phyloP scores from a whole-genome alignment of 140 eudicot genomes.

The Oenanthe javanica region DNA sequence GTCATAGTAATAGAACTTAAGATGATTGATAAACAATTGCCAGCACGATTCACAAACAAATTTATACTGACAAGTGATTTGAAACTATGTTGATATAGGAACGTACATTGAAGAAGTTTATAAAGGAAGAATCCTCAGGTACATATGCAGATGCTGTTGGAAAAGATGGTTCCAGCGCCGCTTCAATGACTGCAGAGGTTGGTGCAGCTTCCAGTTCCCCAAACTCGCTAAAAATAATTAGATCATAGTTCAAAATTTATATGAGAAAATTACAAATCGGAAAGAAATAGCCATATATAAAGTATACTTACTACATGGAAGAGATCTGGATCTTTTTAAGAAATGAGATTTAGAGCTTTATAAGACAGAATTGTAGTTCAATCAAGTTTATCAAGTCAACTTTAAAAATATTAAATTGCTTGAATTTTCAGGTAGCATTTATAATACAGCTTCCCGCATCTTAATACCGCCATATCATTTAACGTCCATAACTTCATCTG shows the following conservation, averaged over 20 bases:
- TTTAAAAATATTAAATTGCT: neutral
- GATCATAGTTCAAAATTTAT: neutral
- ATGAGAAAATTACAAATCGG: neutral
- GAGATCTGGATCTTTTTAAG: neutral
- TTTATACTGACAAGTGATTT: neutral
- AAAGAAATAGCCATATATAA: neutral
- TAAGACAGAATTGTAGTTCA: neutral
- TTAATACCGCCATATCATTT: neutral
- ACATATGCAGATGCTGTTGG: constrained; percentile 30
- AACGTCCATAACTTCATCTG: neutral
- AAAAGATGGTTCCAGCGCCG: constrained; percentile 54
- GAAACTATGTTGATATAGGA: neutral
- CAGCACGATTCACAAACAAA: neutral
- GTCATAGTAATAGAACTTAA: neutral
- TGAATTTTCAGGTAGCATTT: neutral
- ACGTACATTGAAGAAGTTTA: constrained; percentile 60
- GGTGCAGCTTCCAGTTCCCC: constrained; percentile 72
- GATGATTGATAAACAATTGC: neutral
- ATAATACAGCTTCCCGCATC: neutral
- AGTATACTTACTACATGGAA: neutral
- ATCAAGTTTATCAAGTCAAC: neutral
- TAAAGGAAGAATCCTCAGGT: constrained; percentile 52
- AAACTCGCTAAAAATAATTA: constrained; percentile 33
- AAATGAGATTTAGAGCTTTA: neutral
- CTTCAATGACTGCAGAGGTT: constrained; percentile 59